Evolutionary conservation across 192 early-diverging fungal species (phyloP).

Genomic region (Chytriomyces hyalinus): DNA sequence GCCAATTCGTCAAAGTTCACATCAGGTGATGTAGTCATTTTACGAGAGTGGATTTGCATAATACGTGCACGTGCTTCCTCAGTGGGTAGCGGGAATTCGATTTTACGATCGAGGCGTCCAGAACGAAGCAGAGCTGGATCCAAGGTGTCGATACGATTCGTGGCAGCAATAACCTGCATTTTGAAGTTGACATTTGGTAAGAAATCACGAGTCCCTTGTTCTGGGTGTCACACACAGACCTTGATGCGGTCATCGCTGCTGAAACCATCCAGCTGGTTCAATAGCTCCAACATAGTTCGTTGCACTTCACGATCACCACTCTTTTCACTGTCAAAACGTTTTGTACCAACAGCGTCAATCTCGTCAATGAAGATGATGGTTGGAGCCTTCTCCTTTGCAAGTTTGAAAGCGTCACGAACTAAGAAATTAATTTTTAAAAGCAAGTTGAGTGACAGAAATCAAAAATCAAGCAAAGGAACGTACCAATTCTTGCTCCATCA

Average conservation of each 20-base stretch:
- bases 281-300: constrained; percentile 97
- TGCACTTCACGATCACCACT: constrained; percentile 98
- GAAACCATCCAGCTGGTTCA: constrained; percentile 98
- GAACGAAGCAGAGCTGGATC: constrained; percentile 96
- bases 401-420: constrained; percentile 93
- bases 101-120: constrained; percentile 96
- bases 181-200: background rate
- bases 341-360: constrained; percentile 98
- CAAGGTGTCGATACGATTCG: constrained; percentile 95
- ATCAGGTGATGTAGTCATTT: constrained; percentile 93
- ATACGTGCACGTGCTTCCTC: constrained; percentile 96
- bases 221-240: constrained; percentile 39
- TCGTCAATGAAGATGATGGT: constrained; percentile 99
- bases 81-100: constrained; percentile 97
- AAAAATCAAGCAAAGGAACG: background rate
- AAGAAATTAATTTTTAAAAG: constrained; percentile 34
- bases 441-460: background rate
- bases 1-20: constrained; percentile 98
- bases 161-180: constrained; percentile 96
- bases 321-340: constrained; percentile 97
- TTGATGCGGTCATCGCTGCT: constrained; percentile 94
- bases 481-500: constrained; percentile 52
- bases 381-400: constrained; percentile 98
- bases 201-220: constrained; percentile 78
- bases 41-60: constrained; percentile 96